A percentile compares a stretch with the other conserved stretches of the same genome.
phyloP scores from a whole-genome alignment of 768 basidiomycete genomes.

The Phlegmacium glaucopus region DNA sequence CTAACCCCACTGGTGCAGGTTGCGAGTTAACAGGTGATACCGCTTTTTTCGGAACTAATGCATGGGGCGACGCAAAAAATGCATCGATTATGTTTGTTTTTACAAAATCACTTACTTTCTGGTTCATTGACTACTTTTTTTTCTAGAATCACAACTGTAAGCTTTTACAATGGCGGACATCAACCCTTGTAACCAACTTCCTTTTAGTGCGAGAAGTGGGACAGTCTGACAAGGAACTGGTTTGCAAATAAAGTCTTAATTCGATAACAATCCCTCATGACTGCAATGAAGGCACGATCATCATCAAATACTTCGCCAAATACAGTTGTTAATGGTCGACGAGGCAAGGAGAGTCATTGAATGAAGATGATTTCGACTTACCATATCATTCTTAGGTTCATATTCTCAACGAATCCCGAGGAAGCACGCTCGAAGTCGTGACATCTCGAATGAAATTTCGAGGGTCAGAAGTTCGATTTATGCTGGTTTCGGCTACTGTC shows the following conservation, averaged over 20 bases:
- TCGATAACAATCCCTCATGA: not conserved
- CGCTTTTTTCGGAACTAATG: slow-evolving; percentile 55
- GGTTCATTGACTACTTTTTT: not conserved
- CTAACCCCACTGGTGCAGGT: slow-evolving; percentile 40
- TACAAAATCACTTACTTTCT: not conserved
- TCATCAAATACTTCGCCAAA: slow-evolving; percentile 60
- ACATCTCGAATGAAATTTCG: slow-evolving; percentile 87
- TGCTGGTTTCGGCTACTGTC: slow-evolving; percentile 90
- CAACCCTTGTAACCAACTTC: not conserved
- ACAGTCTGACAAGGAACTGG: slow-evolving; percentile 89
- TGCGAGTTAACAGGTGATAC: slow-evolving; percentile 94
- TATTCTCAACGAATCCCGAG: slow-evolving; percentile 85
- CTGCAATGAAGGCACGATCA: slow-evolving; percentile 51
- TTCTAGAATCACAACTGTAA: slow-evolving; percentile 73
- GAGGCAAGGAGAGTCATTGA: slow-evolving; percentile 47
- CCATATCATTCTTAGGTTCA: slow-evolving; percentile 61
- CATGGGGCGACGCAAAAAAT: slow-evolving; percentile 71
- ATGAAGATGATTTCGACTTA: not conserved
- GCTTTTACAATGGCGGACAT: slow-evolving; percentile 4
- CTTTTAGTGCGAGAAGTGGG: slow-evolving; percentile 90
- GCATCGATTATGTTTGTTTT: slow-evolving; percentile 72
- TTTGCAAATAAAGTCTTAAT: slow-evolving; percentile 19
- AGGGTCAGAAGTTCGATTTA: slow-evolving; percentile 69
- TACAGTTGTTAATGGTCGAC: slow-evolving; percentile 86
- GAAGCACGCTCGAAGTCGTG: slow-evolving; percentile 93